Evolutionary conservation across 371 early-diverging fungal species (phyloP), one percentile per base, ranked within the genome.

Genomic region (Syncephalastrum contaminatum): DNA sequence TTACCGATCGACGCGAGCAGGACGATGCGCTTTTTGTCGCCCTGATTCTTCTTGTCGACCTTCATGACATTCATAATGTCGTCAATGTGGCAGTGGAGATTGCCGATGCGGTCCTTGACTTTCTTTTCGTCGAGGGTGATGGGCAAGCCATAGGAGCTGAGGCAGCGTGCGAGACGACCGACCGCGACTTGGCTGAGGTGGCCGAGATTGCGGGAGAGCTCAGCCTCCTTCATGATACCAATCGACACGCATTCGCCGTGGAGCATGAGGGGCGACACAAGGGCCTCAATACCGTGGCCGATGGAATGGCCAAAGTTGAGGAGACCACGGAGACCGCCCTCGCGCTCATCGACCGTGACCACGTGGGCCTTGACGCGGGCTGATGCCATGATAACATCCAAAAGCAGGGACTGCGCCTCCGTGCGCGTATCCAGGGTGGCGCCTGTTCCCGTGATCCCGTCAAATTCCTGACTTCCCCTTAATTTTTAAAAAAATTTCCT

Each of bases 271-370:
- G 97, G 97, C 13, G 94, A 82, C 21, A 95, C 81, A 18, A 94
- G 83, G 16, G 95, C 97, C 74, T 98, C 98, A 53, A 96, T 91
- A 43, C 95, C 98, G 53, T 98, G 98, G 27, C 98, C 98, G 56
- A 98, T 86, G 3, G 96, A 87, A 71, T 98, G 98, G 4, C 98
- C 98, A 83, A 96, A 98, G 69, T 98, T 98, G 53, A 98, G 86
- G 45, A 98, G 72, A 22, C 96, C 95, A 45, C 98, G 90, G 64
- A 98, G 79, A 10, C 97, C 97, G 20, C 90, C 86, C 73, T 98
- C 98, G 58, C 94, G 88, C 74, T 96, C 98, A 72, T 98, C 98
- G 42, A 86, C 81, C 0, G 97, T 95, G 15, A 97, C 98, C 13
- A 98, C 94, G 54, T 90, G 82, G 0, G 98, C 96, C 73, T 98